Conservation (phyloP, 2,329 filamentous ascomycete species). For the Stemphylium beticola region DNA sequence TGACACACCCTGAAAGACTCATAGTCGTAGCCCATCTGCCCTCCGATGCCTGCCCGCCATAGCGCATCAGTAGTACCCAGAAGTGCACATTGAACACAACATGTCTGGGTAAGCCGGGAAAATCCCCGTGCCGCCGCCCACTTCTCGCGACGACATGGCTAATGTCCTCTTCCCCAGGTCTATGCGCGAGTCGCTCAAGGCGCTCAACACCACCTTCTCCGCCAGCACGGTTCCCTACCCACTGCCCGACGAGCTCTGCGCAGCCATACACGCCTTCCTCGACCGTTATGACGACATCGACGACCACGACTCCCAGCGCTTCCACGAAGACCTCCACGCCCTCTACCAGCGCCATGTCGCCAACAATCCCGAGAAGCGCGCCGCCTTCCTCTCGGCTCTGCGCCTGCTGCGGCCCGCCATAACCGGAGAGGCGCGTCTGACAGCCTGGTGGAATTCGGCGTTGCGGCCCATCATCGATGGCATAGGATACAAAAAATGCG, state of each 20-base stretch:
- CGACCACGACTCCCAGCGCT: slow-evolving; percentile 70
- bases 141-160: slow-evolving; percentile 11
- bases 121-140: not conserved
- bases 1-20: not conserved
- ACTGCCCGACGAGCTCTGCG: slow-evolving; percentile 69
- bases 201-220: slow-evolving; percentile 54
- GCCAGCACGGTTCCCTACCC: slow-evolving; percentile 56
- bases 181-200: slow-evolving; percentile 57
- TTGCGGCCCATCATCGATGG: slow-evolving; percentile 63
- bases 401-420: slow-evolving; percentile 69
- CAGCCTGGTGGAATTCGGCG: slow-evolving; percentile 75
- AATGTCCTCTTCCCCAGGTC: slow-evolving; percentile 48
- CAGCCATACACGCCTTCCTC: slow-evolving; percentile 70
- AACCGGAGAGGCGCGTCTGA: slow-evolving; percentile 65
- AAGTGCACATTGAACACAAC: slow-evolving; percentile 14
- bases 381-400: slow-evolving; percentile 72
- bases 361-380: slow-evolving; percentile 62
- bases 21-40: not conserved
- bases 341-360: slow-evolving; percentile 71
- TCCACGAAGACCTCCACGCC: slow-evolving; percentile 73
- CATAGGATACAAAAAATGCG: slow-evolving; percentile 66
- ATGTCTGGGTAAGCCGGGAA: slow-evolving; percentile 31
- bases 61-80: slow-evolving; percentile 7
- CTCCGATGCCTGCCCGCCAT: slow-evolving; percentile 20
- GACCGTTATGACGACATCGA: slow-evolving; percentile 71